Evolutionary conservation across 768 basidiomycete genomes (phyloP).

Genomic region (Xerocomellus dryophilus): DNA sequence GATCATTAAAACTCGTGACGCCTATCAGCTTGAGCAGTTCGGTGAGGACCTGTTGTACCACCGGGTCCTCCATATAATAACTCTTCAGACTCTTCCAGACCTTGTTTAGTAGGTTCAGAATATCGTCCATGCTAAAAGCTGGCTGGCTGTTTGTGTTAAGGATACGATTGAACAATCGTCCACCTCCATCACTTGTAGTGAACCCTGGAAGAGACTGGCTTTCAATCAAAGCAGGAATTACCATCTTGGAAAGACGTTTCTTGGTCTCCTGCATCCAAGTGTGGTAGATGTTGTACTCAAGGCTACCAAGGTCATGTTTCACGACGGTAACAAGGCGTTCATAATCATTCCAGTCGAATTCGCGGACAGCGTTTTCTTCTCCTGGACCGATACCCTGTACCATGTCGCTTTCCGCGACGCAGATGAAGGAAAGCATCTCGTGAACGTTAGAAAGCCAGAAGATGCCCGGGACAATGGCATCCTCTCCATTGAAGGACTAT

Average conservation of each 20-base stretch:
- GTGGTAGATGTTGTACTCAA: conserved; percentile 99
- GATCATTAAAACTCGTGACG: conserved; percentile 96
- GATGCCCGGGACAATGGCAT: conserved; percentile 92
- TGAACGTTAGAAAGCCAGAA: conserved; percentile 99
- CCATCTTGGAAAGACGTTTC: conserved; percentile 94
- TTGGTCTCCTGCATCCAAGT: conserved; percentile 99
- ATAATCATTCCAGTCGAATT: conserved; percentile 96
- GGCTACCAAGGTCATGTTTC: conserved; percentile 95
- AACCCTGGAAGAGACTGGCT: conserved; percentile 97
- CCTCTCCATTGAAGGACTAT: conserved; percentile 88
- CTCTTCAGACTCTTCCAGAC: conserved; percentile 98
- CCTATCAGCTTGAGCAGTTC: conserved; percentile 95
- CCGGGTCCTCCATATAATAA: conserved; percentile 97
- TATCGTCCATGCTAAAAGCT: conserved; percentile 98
- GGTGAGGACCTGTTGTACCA: conserved; percentile 91
- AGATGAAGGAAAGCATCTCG: conserved; percentile 98
- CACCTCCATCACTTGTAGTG: conserved; percentile 91
- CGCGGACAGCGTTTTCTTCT: conserved; percentile 85
- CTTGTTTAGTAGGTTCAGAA: conserved; percentile 93
- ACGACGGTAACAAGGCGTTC: conserved; percentile 96
- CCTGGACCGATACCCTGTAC: conserved; percentile 96
- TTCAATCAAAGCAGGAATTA: conserved; percentile 97
- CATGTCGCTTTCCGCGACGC: conserved; percentile 98
- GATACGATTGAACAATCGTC: conserved; percentile 90
- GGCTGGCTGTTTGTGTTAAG: conserved; percentile 83